A percentile compares a stretch with the other conserved stretches of the same genome.
Conservation (phyloP, 305 asterid genomes). For the Lippia alba region DNA sequence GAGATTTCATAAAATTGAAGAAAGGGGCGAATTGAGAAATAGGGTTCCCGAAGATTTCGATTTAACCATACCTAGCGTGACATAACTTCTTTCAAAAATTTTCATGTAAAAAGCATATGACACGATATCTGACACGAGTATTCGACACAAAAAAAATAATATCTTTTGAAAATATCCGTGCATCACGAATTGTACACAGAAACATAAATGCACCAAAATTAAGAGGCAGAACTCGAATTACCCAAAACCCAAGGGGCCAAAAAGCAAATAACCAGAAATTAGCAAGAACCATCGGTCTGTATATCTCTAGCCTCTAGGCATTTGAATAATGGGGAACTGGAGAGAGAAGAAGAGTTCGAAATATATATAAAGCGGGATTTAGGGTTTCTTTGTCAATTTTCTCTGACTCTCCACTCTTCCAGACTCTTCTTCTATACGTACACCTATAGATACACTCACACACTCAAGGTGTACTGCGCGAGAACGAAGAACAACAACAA, state of each 20-base stretch:
- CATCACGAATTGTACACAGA: background rate
- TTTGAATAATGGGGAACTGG: slow-evolving; percentile 26
- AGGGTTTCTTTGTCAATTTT: slow-evolving; percentile 57
- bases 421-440: slow-evolving; percentile 35
- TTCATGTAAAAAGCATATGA: no score
- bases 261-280: background rate
- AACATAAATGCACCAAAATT: background rate
- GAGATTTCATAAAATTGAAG: no score
- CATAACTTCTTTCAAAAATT: no score
- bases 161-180: no score
- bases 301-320: background rate
- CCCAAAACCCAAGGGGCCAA: background rate
- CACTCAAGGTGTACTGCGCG: slow-evolving; percentile 28
- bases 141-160: no score
- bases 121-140: no score
- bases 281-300: background rate
- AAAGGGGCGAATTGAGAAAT: no score
- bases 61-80: no score
- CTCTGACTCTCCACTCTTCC: slow-evolving; percentile 19
- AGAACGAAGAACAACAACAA: slow-evolving; percentile 13
- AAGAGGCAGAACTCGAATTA: background rate
- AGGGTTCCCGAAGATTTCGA: no score
- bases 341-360: slow-evolving; percentile 46
- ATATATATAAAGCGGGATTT: slow-evolving; percentile 49
- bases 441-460: slow-evolving; percentile 28